These are phyloP conservation scores for Crithidia brevicula DNA, from an alignment of 208 protist genomes.

Conservation along the genomic window DNA sequence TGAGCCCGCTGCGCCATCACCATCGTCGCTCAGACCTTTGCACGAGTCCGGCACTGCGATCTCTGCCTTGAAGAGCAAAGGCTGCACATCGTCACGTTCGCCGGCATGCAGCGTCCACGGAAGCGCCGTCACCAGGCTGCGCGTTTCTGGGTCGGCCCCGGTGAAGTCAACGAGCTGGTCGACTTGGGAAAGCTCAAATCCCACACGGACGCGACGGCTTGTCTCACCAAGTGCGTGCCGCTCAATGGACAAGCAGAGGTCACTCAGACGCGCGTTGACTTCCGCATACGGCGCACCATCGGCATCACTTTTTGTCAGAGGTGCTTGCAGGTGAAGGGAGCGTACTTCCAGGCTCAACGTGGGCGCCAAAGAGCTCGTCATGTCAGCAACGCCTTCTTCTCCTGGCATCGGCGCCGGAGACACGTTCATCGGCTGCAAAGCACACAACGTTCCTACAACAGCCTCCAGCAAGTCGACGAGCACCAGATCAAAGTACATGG, in stretches of 20 bases:
- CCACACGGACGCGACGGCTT: neutral
- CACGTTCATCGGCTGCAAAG: constrained; percentile 1
- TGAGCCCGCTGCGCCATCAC: no score
- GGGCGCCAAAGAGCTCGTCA: neutral
- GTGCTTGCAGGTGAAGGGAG: constrained; percentile 8
- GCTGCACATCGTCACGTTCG: neutral
- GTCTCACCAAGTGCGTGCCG: neutral
- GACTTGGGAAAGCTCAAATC: constrained; percentile 13
- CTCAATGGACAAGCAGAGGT: neutral
- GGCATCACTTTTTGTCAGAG: constrained; percentile 10
- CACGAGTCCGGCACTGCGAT: no score
- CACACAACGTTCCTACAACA: neutral
- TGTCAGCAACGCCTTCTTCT: neutral
- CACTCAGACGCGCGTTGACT: constrained; percentile 8
- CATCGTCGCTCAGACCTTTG: no score
- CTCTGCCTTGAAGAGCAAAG: neutral
- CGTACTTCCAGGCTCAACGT: constrained; percentile 9
- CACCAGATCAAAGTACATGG: constrained; percentile 8
- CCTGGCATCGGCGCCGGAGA: neutral
- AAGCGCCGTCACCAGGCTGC: constrained; percentile 14
- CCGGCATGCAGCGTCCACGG: neutral
- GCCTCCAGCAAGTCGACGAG: constrained; percentile 28
- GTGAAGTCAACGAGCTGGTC: constrained; percentile 25
- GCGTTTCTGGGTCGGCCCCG: constrained; percentile 22
- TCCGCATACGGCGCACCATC: constrained; percentile 28